Base-by-base conservation (phyloP, 129 eudicot genomes). In the Artemisia tridentata region DNA sequence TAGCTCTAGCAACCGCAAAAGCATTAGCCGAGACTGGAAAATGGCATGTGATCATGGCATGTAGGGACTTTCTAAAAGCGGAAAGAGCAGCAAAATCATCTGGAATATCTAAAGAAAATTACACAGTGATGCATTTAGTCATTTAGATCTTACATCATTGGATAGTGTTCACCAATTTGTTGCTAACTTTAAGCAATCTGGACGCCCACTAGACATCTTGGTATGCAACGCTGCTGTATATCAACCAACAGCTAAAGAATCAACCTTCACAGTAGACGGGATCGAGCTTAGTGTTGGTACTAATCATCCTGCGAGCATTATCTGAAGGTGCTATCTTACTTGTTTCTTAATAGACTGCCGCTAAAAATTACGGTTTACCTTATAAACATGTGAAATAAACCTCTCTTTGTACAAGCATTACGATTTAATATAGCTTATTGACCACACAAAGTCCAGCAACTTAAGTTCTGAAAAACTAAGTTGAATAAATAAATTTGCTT, bases 201-300 rank as follows among this genome's bases (percentile, higher is more conserved):
- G 81, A 3, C 56, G 85, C 23, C 89, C 91, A 4, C 88, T 91
- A 11, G 93, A 91, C 67, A 93, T 88, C 8, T 47, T 91, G 51
- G 96, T 88, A 14, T 88, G 96, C 82, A 91, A 91, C 65, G 97
- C 97, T 4, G 97, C 97, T 1, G 93, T 91, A 5, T 91, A 91
- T 65, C 82, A 69, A 31, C 96, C 98, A 7, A 91, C 96, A 12
- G 98, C 98, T 0, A 82, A 70, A 75, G 93, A 91, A 63, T 95
- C 98, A 5, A 74, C 93, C 0, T 91, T 69, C 59, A 84, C 96
- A 3, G 98, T 96, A 2, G 96, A 91, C 0, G 98, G 98, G 7
- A 82, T 89, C 57, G 96, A 89, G 65, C 88, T 89, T 15, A 89
- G 96, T 12, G 96, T 89, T n/a, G 96, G 93, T 15, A 89, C 86